Base-by-base conservation (phyloP, 1,284 basidiomycete genomes). In the Melampsora occidentalis region DNA sequence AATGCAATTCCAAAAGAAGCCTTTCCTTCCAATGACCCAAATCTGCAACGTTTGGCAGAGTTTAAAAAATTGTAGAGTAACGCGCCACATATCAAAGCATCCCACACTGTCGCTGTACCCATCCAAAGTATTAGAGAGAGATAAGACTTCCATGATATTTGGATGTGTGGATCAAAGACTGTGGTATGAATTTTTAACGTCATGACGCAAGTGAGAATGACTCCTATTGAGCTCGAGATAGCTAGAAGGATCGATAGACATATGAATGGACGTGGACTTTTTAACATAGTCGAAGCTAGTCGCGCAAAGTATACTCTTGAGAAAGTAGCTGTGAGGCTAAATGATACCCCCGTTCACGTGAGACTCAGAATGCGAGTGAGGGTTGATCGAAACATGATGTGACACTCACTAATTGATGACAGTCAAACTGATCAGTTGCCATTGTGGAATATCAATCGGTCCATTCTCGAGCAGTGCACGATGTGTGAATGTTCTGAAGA, bases 241-340 rank as follows among this genome's bases (percentile, higher is more conserved):
- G 65, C 25, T 46, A 73, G 35, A 39, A 73, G 7, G 14, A 73
- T 39, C 61, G 71, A 73, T 42, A 48, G n/a, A 67, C 18, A 67
- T 22, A 67, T n/a, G 39, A 67, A 67, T 35, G 28, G 20, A 35
- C 39, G 65, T 59, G 72, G 66, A 67, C 51, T 51, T 76, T 57
- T 62, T 25, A 76, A 33, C 72, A 69, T 76, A 10, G 72, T 76
- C 6, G 72, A 76, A 33, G 72, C 72, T 39, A 76, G 66, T 63
- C 72, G 53, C 25, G 72, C 72, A 63, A 76, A 76, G 35, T 76
- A 76, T 5, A 76, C 20, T 20, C 72, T 57, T 20, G n/a, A 57
- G 18, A 65, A 51, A 2, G 72, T 61, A 25, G 53, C 42, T 49
- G 68, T 69, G n/a, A 76, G 61, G 28, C 72, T 76, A 33, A 16